Evolutionary conservation across 148 eudicot species (phyloP), one percentile per base, ranked within the genome.

Genomic region (Rhododendron molle): DNA sequence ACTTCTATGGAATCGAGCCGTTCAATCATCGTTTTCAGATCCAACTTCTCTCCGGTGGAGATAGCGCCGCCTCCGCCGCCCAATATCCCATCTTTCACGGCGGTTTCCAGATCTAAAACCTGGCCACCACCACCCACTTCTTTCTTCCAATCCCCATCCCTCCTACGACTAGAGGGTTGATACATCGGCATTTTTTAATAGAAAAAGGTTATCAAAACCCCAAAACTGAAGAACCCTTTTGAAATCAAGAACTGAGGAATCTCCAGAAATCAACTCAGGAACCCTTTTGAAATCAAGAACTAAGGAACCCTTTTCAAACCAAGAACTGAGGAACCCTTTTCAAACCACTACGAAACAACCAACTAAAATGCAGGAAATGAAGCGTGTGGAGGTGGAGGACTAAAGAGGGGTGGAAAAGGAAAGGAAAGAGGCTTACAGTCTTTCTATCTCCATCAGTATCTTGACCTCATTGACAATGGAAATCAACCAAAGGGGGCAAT

Each of bases 1-100:
- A 94, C 91, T 7, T 94, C 96, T 10, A 91, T 76, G 47, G 90
- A 85, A 74, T 92, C 91, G 0, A 96, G 94, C 86, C 89, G 96
- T 34, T 89, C 93, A 1, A 96, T 92, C 98, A 96, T 94, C 85
- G 92, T 96, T 88, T 93, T 96, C 87, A 96, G 96, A 94, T 93
- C 96, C 62, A 94, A 9, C 34, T 92, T 93, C 82, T 88, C 90
- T 1, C 77, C 60, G 21, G 86, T 84, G 38, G 56, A 21, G 40
- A 30, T 30, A 7, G 20, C 76, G 9, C 76, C 36, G 0, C 78
- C 87, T 43, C 84, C 88, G 44, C 83, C 88, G 16, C 88, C 97
- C 84, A 93, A 84, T 4, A 95, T 89, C 3, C 97, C 98, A 30
- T 88, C 97, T 86, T 93, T 94, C 6, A 94, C 94, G 47, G 97